Conservation (phyloP, 2,329 filamentous ascomycete genomes). For the Rhinocladiella similis region DNA sequence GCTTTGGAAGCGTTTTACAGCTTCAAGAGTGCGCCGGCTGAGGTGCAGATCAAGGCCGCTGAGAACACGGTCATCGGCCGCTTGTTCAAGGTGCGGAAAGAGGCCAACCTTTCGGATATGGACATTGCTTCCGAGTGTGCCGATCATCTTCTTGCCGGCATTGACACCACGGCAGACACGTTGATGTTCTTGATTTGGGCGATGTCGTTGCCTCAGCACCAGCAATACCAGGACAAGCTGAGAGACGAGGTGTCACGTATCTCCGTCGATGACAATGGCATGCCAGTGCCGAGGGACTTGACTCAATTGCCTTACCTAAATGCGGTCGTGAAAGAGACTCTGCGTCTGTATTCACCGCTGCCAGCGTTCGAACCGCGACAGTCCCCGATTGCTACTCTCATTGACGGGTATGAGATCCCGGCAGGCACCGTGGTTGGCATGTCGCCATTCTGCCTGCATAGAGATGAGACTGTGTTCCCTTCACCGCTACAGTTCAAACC, state of each 20-base stretch:
- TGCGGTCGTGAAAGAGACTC: slow-evolving; percentile 51
- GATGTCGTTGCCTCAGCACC: slow-evolving; percentile 47
- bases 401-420: slow-evolving; percentile 38
- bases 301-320: slow-evolving; percentile 47
- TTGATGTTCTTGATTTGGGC: slow-evolving; percentile 54
- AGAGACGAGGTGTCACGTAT: slow-evolving; percentile 41
- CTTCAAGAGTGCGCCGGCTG: slow-evolving; percentile 31
- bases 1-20: slow-evolving; percentile 39
- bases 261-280: slow-evolving; percentile 31
- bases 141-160: slow-evolving; percentile 55
- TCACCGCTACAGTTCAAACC: slow-evolving; percentile 49
- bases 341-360: slow-evolving; percentile 51
- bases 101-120: slow-evolving; percentile 40
- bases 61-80: slow-evolving; percentile 30
- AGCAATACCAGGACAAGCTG: slow-evolving; percentile 45
- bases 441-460: slow-evolving; percentile 38
- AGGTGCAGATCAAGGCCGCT: slow-evolving; percentile 28
- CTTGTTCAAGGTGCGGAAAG: slow-evolving; percentile 25
- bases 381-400: slow-evolving; percentile 32
- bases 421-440: slow-evolving; percentile 34
- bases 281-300: slow-evolving; percentile 38
- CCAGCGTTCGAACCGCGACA: slow-evolving; percentile 51
- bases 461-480: slow-evolving; percentile 46
- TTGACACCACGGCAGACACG: slow-evolving; percentile 55
- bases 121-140: slow-evolving; percentile 56